A percentile compares a stretch with the other conserved stretches of the same genome.
These are phyloP conservation scores for Ceratobasidium sp. DNA, from an alignment of 1,284 basidiomycete genomes.

Conservation along the genomic window DNA sequence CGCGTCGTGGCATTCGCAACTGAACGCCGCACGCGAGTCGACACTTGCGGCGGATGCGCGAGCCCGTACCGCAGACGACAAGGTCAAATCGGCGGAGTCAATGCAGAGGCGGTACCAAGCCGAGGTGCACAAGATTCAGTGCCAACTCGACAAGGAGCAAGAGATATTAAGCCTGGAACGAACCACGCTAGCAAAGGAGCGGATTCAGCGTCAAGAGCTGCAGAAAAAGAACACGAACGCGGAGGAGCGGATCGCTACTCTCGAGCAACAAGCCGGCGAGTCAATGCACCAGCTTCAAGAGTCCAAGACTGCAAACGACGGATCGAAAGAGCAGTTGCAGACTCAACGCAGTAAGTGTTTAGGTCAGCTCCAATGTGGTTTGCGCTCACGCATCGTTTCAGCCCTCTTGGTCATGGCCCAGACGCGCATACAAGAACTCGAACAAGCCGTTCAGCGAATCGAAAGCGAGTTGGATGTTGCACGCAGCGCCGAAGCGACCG, in stretches of 20 bases:
- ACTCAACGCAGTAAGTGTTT: constrained; percentile 33
- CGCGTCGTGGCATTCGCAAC: constrained; percentile 8
- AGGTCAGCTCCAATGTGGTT: not conserved
- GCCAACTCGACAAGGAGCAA: constrained; percentile 1
- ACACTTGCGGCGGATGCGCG: not conserved
- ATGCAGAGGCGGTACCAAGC: not conserved
- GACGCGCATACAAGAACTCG: constrained; percentile 42
- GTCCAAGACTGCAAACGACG: not conserved
- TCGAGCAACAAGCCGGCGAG: constrained; percentile 17
- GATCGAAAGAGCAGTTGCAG: constrained; percentile 31
- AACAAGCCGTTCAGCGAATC: constrained; percentile 38
- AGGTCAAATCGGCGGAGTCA: not conserved
- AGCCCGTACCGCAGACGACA: constrained; percentile 18
- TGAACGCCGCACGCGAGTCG: not conserved
- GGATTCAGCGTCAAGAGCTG: constrained; percentile 17
- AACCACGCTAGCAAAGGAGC: constrained; percentile 21
- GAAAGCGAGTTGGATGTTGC: constrained; percentile 26
- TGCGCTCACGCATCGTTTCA: constrained; percentile 12
- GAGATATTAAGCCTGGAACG: constrained; percentile 25
- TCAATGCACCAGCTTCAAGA: constrained; percentile 6
- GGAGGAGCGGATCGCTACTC: constrained; percentile 4
- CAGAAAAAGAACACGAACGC: not conserved
- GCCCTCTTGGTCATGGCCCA: constrained; percentile 36
- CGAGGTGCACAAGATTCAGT: not conserved
- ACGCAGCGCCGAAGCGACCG: constrained; percentile 41